Evolutionary conservation across 768 basidiomycete species (phyloP).

Genomic region (Butyriboletus loyo): DNA sequence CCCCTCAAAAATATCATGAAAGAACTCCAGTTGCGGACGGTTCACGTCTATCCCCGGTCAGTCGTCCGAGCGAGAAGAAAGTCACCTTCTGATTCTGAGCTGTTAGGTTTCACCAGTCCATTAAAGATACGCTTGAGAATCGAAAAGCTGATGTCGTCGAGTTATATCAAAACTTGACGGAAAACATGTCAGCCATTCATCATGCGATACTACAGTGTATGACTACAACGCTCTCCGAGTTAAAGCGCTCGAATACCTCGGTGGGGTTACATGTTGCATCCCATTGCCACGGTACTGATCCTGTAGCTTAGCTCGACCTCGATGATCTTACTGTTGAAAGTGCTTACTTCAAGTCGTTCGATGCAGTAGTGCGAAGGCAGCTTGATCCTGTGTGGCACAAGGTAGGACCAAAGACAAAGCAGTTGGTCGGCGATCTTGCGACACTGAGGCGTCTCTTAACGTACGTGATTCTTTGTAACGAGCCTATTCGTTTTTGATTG

Average conservation of each 20-base stretch:
- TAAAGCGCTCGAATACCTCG: conserved; percentile 82
- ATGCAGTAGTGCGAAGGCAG: conserved; percentile 80
- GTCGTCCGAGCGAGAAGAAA: not conserved
- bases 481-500: not conserved
- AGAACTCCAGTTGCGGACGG: conserved; percentile 84
- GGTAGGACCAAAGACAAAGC: conserved; percentile 88
- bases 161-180: conserved; percentile 80
- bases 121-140: conserved; percentile 78
- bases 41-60: conserved; percentile 90
- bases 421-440: conserved; percentile 85
- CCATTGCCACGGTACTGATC: not conserved
- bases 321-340: conserved; percentile 92
- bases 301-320: conserved; percentile 70
- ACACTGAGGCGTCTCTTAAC: conserved; percentile 78
- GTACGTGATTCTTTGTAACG: conserved; percentile 41
- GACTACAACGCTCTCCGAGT: conserved; percentile 81
- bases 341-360: conserved; percentile 92
- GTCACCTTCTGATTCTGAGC: not conserved
- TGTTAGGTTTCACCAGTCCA: conserved; percentile 81
- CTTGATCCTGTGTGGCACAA: conserved; percentile 97
- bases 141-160: conserved; percentile 91
- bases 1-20: conserved; percentile 92
- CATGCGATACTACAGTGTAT: conserved; percentile 92
- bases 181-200: conserved; percentile 90
- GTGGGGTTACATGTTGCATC: conserved; percentile 31